phyloP scores from a whole-genome alignment of 2,329 filamentous ascomycete genomes.

The Talaromyces funiculosus region DNA sequence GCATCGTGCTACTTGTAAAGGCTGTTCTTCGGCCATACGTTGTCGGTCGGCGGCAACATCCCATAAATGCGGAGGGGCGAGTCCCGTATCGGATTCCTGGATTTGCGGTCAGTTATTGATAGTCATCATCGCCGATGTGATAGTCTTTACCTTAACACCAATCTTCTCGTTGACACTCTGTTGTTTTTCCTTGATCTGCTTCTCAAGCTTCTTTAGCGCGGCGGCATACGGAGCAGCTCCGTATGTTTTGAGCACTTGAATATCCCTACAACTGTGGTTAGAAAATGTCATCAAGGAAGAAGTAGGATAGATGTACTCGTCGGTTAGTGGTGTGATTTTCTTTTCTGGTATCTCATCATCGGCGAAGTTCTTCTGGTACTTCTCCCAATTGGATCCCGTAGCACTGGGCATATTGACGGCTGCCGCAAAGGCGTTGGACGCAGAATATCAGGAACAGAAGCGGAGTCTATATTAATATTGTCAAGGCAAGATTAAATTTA shows the following conservation, averaged over 20 bases:
- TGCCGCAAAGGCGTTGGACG: conserved; percentile 18
- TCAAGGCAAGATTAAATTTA: neutral
- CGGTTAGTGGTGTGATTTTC: conserved; percentile 95
- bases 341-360: conserved; percentile 98
- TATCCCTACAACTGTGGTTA: conserved; percentile 61
- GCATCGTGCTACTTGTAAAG: conserved; percentile 92
- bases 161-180: conserved; percentile 99
- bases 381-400: conserved; percentile 93
- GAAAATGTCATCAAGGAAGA: conserved; percentile 21
- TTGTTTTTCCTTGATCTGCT: conserved; percentile 99
- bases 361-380: conserved; percentile 94
- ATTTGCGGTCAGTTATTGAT: conserved; percentile 21
- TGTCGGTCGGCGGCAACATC: conserved; percentile 96
- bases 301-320: conserved; percentile 64
- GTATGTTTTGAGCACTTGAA: conserved; percentile 98
- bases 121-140: conserved; percentile 16
- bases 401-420: conserved; percentile 73
- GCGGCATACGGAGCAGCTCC: conserved; percentile 93
- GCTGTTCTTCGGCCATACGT: conserved; percentile 97
- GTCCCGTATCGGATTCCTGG: conserved; percentile 94
- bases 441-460: neutral
- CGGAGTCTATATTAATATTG: neutral
- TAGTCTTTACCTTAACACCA: conserved; percentile 46
- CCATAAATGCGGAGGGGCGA: conserved; percentile 97
- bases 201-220: conserved; percentile 93